Evolutionary conservation across 2,329 filamentous ascomycete species (phyloP).

Genomic region (Pezicula neosporulosa): DNA sequence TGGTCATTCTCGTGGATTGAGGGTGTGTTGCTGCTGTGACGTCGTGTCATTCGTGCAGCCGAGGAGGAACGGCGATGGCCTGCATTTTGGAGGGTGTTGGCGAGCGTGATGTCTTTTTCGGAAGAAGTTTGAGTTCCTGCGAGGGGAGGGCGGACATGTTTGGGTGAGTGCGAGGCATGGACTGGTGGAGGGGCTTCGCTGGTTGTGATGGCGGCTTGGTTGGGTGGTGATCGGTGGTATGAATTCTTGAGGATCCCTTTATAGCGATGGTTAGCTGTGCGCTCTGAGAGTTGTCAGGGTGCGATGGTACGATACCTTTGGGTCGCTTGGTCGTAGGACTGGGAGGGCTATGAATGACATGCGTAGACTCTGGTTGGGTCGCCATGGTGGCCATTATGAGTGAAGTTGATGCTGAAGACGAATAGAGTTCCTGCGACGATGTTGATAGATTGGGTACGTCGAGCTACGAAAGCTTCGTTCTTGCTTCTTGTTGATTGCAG

Average conservation of each 20-base stretch:
- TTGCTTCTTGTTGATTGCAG: too few relatives aligned
- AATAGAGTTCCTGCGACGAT: not conserved
- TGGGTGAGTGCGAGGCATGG: constrained; percentile 22
- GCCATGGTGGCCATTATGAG: constrained; percentile 14
- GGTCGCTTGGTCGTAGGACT: constrained; percentile 30
- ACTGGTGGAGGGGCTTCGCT: constrained; percentile 36
- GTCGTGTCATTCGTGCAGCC: constrained; percentile 63
- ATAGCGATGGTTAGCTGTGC: constrained; percentile 3
- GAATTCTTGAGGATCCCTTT: constrained; percentile 94
- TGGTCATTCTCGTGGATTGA: constrained; percentile 51
- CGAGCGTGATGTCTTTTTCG: constrained; percentile 85
- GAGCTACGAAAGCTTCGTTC: too few relatives aligned
- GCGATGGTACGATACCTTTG: constrained; percentile 26
- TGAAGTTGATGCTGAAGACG: not conserved
- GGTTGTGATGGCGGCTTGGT: constrained; percentile 34
- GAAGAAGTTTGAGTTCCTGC: constrained; percentile 37
- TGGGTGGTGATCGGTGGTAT: constrained; percentile 55
- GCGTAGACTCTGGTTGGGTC: constrained; percentile 20
- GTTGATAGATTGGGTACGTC: not conserved
- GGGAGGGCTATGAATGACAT: constrained; percentile 24
- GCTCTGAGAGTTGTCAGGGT: constrained; percentile 1
- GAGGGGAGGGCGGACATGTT: constrained; percentile 30
- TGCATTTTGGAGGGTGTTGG: constrained; percentile 93
- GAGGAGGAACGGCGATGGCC: constrained; percentile 84
- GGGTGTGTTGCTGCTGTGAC: constrained; percentile 41